Evolutionary conservation across 1,284 basidiomycete species (phyloP).

Genomic region (Meira nashicola): DNA sequence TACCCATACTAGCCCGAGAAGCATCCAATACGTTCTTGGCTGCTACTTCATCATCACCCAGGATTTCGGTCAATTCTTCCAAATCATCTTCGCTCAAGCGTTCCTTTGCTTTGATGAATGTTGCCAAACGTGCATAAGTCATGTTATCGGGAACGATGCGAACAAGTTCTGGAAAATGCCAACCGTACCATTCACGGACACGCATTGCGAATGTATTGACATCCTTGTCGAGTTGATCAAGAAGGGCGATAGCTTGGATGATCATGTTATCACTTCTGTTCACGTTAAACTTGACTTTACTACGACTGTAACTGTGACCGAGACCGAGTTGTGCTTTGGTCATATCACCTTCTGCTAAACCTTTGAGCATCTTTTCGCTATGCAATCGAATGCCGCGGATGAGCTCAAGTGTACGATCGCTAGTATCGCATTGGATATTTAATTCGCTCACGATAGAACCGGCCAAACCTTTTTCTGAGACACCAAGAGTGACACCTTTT

Average conservation of each 20-base stretch:
- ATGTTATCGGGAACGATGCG: constrained; percentile 91
- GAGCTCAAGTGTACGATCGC: constrained; percentile 80
- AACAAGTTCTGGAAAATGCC: constrained; percentile 98
- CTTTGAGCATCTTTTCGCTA: constrained; percentile 79
- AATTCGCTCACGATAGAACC: constrained; percentile 74
- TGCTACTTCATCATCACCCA: constrained; percentile 79
- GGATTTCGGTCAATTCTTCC: constrained; percentile 71
- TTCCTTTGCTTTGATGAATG: constrained; percentile 84
- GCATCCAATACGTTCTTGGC: constrained; percentile 95
- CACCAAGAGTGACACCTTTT: constrained; percentile 71
- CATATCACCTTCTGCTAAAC: constrained; percentile 72
- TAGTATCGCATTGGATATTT: constrained; percentile 76
- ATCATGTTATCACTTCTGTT: constrained; percentile 99
- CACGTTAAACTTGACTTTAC: constrained; percentile 95
- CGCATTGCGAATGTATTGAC: constrained; percentile 99
- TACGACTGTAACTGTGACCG: constrained; percentile 94
- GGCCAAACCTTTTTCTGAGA: constrained; percentile 74
- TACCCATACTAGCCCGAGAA: constrained; percentile 89
- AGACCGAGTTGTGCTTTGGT: constrained; percentile 82
- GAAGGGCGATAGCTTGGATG: constrained; percentile 96
- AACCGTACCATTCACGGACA: constrained; percentile 99
- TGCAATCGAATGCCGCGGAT: constrained; percentile 90
- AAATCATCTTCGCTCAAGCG: constrained; percentile 64
- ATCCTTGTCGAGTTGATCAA: constrained; percentile 99
- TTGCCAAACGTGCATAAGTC: constrained; percentile 81